These are phyloP conservation scores for Haplographium delicatum DNA, from an alignment of 495 filamentous ascomycete species.

Conservation along the genomic window DNA sequence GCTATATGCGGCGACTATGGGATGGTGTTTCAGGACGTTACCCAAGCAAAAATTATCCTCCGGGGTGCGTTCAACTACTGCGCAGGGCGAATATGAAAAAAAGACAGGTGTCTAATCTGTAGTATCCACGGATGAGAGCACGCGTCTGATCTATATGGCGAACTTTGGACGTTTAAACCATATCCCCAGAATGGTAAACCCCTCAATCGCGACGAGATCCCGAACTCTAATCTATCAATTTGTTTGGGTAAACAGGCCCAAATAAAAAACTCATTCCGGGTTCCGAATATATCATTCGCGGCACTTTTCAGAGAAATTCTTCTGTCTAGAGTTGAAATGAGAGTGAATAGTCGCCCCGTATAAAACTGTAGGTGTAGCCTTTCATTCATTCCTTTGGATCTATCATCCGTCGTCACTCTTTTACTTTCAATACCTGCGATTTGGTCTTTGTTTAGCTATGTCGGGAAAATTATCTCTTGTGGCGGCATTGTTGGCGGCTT, in stretches of 20 bases:
- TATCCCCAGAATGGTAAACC: too few species aligned
- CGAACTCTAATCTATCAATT: too few species aligned
- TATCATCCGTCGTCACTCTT: neutral
- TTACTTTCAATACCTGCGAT: neutral
- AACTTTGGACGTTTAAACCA: too few species aligned
- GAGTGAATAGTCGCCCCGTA: neutral
- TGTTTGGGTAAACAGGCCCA: too few species aligned
- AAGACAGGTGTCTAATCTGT: too few species aligned
- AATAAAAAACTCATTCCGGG: neutral
- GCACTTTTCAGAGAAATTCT: neutral
- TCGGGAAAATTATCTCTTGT: neutral
- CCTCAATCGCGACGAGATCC: too few species aligned
- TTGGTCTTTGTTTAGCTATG: neutral
- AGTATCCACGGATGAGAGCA: too few species aligned
- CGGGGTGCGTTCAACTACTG: too few species aligned
- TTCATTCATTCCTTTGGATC: neutral
- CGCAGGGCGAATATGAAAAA: too few species aligned
- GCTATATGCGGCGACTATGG: neutral
- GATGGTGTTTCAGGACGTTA: neutral
- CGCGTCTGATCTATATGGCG: too few species aligned
- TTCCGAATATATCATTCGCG: neutral
- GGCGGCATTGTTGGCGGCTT: constrained; percentile 12
- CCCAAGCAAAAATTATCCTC: neutral
- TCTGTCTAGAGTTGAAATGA: neutral
- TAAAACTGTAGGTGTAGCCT: neutral